Conservation (phyloP, 2,329 filamentous ascomycete species). For the Peltaster fructicola region DNA sequence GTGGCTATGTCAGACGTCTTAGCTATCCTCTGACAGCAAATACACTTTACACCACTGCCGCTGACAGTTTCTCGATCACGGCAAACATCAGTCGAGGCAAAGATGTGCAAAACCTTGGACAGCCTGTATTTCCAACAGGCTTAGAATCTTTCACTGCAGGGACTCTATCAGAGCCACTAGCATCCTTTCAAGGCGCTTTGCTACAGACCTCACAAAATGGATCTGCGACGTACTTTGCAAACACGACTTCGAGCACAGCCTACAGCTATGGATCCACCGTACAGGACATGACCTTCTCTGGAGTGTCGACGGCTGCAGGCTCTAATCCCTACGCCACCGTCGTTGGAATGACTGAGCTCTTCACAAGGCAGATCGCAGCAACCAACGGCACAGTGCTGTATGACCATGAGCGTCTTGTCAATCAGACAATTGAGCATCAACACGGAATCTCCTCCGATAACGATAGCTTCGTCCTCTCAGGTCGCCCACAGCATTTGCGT, state of each 20-base stretch:
- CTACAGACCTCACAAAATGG: conserved; percentile 40
- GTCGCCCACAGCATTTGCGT: no score
- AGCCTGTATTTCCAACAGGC: conserved; percentile 40
- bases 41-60: conserved; percentile 28
- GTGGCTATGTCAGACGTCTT: conserved; percentile 28
- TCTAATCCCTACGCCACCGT: conserved; percentile 3
- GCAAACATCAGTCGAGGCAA: conserved; percentile 34
- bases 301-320: conserved; percentile 16
- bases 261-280: conserved; percentile 38
- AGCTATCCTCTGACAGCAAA: conserved; percentile 44
- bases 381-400: conserved; percentile 35
- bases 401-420: conserved; percentile 27
- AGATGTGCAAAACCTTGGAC: conserved; percentile 27
- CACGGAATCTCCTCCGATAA: no score
- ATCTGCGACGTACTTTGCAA: conserved; percentile 36
- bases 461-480: no score
- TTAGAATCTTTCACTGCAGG: conserved; percentile 36
- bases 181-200: conserved; percentile 21
- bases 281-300: conserved; percentile 40
- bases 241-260: conserved; percentile 28
- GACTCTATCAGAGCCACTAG: conserved; percentile 3
- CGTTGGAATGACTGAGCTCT: conserved; percentile 28
- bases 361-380: conserved; percentile 38
- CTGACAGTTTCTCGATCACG: conserved; percentile 26
- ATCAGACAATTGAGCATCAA: conserved; percentile 1